Percentiles rank a stretch among this genome's conserved stretches.
Evolutionary conservation across 1,139 yeast species (phyloP).

Genomic region (Diutina neorugosa): DNA sequence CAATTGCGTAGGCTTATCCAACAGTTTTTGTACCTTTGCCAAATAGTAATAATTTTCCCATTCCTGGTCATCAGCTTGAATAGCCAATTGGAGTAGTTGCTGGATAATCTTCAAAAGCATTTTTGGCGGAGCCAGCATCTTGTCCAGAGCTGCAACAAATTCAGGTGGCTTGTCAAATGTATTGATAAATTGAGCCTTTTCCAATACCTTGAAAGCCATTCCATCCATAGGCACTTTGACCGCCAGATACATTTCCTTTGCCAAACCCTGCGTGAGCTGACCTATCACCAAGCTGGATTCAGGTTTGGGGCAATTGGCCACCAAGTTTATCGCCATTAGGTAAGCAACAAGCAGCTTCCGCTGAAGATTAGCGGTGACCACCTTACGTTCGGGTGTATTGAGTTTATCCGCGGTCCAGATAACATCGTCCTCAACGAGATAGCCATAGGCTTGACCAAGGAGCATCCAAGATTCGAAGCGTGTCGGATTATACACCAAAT

Average conservation of each 20-base stretch:
- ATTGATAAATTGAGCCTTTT: constrained; percentile 22
- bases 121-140: constrained; percentile 14
- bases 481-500: constrained; percentile 51
- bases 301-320: constrained; percentile 13
- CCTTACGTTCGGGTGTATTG: constrained; percentile 50
- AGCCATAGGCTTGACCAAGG: constrained; percentile 71
- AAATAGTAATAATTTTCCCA: constrained; percentile 56
- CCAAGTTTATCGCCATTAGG: constrained; percentile 55
- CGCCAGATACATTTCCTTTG: constrained; percentile 52
- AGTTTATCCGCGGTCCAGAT: constrained; percentile 86
- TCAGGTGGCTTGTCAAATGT: constrained; percentile 14
- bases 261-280: constrained; percentile 43
- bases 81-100: constrained; percentile 32
- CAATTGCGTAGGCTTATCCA: constrained; percentile 15
- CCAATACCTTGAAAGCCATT: constrained; percentile 34
- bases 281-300: constrained; percentile 18
- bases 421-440: constrained; percentile 74
- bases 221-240: constrained; percentile 57
- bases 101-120: constrained; percentile 24
- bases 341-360: constrained; percentile 63
- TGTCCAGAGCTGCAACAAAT: constrained; percentile 12
- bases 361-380: constrained; percentile 51
- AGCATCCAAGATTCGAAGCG: constrained; percentile 82
- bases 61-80: constrained; percentile 29
- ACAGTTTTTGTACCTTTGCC: constrained; percentile 49